Conservation (phyloP, 2,329 filamentous ascomycete species). For the Ascochyta pisi region DNA sequence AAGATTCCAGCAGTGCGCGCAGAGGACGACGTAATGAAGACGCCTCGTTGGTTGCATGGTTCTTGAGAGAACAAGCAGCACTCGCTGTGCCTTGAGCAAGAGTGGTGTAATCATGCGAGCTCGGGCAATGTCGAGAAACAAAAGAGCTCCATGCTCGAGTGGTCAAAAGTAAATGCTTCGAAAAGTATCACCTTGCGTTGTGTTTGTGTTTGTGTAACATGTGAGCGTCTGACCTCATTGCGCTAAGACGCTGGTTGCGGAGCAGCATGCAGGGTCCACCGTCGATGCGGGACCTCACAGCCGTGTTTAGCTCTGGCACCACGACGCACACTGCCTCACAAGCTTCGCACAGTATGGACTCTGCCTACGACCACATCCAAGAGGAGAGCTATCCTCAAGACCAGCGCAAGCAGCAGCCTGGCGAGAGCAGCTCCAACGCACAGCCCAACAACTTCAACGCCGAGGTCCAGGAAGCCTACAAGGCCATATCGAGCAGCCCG, state of each 20-base stretch:
- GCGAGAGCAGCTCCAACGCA: constrained; percentile 48
- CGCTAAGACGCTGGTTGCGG: constrained; percentile 26
- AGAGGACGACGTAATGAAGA: not conserved
- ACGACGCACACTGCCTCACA: constrained; percentile 5
- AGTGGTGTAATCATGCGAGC: not conserved
- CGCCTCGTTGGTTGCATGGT: not conserved
- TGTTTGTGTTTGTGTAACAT: not conserved
- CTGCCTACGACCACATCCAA: constrained; percentile 95
- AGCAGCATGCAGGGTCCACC: constrained; percentile 20
- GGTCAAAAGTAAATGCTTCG: not conserved
- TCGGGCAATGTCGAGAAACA: not conserved
- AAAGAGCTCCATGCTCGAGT: not conserved
- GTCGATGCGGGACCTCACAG: constrained; percentile 16
- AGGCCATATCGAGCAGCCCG: constrained; percentile 86
- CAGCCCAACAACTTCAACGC: constrained; percentile 70
- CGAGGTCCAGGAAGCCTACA: constrained; percentile 94
- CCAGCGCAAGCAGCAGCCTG: constrained; percentile 55
- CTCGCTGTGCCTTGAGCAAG: not conserved
- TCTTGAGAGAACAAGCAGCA: not conserved
- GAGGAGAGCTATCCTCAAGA: constrained; percentile 71
- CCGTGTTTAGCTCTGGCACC: constrained; percentile 18
- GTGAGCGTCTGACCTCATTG: constrained; percentile 17
- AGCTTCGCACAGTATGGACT: constrained; percentile 71
- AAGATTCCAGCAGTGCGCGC: not conserved
- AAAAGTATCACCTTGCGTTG: too few species aligned